Evolutionary conservation across 192 early-diverging fungal species (phyloP), one percentile per base, ranked within the genome.

Genomic region (Nowakowskiella sp.): DNA sequence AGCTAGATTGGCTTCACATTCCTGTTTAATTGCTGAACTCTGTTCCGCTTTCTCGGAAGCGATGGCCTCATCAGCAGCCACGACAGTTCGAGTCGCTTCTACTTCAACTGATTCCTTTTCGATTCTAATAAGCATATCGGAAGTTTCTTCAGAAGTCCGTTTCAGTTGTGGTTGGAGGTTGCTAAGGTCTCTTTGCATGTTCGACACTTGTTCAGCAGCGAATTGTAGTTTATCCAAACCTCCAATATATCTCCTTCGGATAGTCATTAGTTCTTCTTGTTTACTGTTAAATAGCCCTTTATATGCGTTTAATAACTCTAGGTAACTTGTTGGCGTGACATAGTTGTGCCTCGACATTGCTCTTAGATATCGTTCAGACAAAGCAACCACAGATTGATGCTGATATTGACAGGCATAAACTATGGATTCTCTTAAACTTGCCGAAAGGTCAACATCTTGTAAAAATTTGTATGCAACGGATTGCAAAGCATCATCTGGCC

Each of bases 401-500:
- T 76, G 79, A 47, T 72, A 56, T 33, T 69, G 61, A 57, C 78
- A 81, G 59, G 79, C 69, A 22, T 63, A 49, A 13, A 81, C 74
- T 2, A 76, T 66, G 6, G 55, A 23, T 4, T 48, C 51, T 10
- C 64, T 27, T 9, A 68, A 49, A 19, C 49, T 28, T 8, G 64
- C 67, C 23, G 42, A 58, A 21, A 74, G 51, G 9, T 80, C 76
- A 16, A 75, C 47, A 5, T 80, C 80, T 42, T 51, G 53, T 21
- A 82, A 65, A 52, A 78, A 82, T 47, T 81, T 67, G 45, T 69
- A 60, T 1, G 80, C 80, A 21, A 82, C 80, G 13, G 77, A 77
- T 53, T 77, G 72, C 36, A 82, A 43, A 0, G 80, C 80, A 57
- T 82, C 80, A 58, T 81, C 73, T 13, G 80, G 80, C 80, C 80